These are phyloP conservation scores for Bipolaris cookei DNA, from an alignment of 2,329 filamentous ascomycete genomes.

Conservation along the genomic window DNA sequence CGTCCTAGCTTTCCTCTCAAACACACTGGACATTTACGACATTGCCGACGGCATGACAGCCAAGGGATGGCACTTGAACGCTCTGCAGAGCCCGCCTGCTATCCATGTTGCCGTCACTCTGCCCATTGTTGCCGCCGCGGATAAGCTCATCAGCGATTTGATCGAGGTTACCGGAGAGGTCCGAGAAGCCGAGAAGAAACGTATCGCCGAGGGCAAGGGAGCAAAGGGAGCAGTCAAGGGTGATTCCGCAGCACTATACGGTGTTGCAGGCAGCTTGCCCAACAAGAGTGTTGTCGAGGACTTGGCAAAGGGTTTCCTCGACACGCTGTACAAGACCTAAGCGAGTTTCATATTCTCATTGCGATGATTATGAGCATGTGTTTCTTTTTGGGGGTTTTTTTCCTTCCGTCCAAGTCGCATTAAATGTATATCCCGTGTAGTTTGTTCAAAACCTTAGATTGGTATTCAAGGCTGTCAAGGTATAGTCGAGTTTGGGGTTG, in stretches of 20 bases:
- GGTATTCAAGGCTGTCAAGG: background rate
- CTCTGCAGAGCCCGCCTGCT: conserved; percentile 86
- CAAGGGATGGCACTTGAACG: conserved; percentile 94
- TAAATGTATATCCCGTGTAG: background rate
- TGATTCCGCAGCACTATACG: conserved; percentile 88
- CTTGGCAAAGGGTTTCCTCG: conserved; percentile 87
- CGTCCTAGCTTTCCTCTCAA: conserved; percentile 86
- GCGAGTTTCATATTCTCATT: background rate
- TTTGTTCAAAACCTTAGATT: background rate
- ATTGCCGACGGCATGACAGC: conserved; percentile 85
- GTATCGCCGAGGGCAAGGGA: conserved; percentile 71
- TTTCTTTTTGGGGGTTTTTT: background rate
- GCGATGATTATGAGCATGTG: background rate
- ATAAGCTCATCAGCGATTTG: conserved; percentile 76
- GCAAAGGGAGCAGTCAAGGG: conserved; percentile 66
- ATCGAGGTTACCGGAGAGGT: conserved; percentile 68
- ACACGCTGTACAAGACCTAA: conserved; percentile 87
- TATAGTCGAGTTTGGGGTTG: too few species aligned
- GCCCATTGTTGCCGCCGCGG: conserved; percentile 80
- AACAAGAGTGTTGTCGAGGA: conserved; percentile 96
- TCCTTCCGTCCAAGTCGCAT: background rate
- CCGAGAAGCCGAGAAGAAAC: conserved; percentile 78
- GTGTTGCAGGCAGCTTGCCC: conserved; percentile 90
- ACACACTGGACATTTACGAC: conserved; percentile 89
- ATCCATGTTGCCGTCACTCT: conserved; percentile 94